These are phyloP conservation scores for Phytophthora tentaculata DNA, from an alignment of 352 stramenopile genomes.

Conservation along the genomic window DNA sequence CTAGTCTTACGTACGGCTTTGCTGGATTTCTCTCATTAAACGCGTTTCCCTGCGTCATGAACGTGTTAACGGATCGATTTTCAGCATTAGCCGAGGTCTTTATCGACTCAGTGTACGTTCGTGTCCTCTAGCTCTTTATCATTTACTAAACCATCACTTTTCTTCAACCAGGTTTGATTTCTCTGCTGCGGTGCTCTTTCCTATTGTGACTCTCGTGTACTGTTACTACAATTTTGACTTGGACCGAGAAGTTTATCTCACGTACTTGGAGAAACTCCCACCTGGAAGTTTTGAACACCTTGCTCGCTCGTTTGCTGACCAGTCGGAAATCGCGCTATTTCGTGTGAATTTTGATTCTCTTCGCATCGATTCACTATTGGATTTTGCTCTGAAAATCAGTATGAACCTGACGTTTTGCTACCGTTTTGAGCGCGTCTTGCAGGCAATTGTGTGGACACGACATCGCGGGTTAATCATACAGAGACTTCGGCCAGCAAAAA, in stretches of 20 bases:
- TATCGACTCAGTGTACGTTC: constrained; percentile 40
- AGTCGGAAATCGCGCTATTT: neutral
- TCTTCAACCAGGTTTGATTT: constrained; percentile 7
- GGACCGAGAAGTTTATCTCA: neutral
- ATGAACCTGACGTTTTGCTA: neutral
- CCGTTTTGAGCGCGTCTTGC: neutral
- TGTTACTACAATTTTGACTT: constrained; percentile 7
- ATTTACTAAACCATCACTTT: neutral
- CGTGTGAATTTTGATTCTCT: neutral
- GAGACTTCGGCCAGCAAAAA: neutral
- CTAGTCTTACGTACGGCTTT: constrained; percentile 29
- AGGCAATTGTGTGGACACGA: neutral
- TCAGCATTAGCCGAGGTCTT: constrained; percentile 39
- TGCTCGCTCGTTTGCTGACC: neutral
- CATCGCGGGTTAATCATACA: neutral
- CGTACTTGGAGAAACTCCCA: neutral
- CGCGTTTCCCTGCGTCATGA: constrained; percentile 29
- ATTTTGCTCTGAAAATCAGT: neutral
- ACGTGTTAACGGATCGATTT: constrained; percentile 22
- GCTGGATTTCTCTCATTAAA: constrained; percentile 32
- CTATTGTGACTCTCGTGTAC: constrained; percentile 4
- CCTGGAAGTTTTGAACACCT: neutral
- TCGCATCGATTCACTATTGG: neutral
- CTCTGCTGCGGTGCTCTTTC: constrained; percentile 8
- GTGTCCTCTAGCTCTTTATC: neutral